A percentile compares a stretch with the other conserved stretches of the same genome.
phyloP scores from a whole-genome alignment of 163 green algal species.

The Chlamydomonas reinhardtii region DNA sequence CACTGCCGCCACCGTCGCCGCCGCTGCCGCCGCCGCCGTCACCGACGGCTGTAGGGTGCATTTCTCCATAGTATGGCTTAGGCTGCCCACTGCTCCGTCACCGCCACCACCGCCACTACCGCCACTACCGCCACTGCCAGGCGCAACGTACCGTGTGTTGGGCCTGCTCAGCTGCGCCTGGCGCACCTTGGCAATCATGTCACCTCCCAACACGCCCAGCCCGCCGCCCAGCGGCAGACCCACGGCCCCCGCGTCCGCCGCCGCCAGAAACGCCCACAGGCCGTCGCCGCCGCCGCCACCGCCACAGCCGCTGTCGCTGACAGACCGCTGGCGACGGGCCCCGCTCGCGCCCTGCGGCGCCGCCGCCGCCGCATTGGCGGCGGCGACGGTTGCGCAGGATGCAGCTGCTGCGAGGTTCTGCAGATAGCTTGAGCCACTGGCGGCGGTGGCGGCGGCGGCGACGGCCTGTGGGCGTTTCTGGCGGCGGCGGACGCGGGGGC shows the following conservation, averaged over 20 bases:
- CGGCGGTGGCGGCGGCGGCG: too few relatives aligned
- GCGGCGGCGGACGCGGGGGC: background rate
- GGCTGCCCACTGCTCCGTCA: too few relatives aligned
- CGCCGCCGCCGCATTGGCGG: background rate
- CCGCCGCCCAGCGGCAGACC: conserved; percentile 17
- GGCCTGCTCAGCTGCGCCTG: background rate
- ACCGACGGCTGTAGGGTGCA: too few relatives aligned
- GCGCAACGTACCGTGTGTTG: conserved; percentile 10
- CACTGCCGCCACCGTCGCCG: too few relatives aligned
- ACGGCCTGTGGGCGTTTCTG: background rate
- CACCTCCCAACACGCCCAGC: background rate
- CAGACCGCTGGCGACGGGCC: background rate
- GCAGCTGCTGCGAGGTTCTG: background rate
- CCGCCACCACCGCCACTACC: too few relatives aligned
- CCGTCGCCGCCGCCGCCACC: background rate
- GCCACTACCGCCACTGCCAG: too few relatives aligned
- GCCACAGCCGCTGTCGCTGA: conserved; percentile 32
- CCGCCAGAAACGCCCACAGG: conserved; percentile 1
- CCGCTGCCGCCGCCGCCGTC: too few relatives aligned
- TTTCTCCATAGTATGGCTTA: too few relatives aligned
- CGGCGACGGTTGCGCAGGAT: background rate
- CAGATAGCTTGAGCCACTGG: too few relatives aligned
- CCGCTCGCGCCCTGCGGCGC: background rate
- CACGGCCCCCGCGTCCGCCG: background rate
- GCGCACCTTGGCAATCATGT: background rate